Conservation (phyloP, 768 basidiomycete genomes). For the Pisolithus tinctorius region DNA sequence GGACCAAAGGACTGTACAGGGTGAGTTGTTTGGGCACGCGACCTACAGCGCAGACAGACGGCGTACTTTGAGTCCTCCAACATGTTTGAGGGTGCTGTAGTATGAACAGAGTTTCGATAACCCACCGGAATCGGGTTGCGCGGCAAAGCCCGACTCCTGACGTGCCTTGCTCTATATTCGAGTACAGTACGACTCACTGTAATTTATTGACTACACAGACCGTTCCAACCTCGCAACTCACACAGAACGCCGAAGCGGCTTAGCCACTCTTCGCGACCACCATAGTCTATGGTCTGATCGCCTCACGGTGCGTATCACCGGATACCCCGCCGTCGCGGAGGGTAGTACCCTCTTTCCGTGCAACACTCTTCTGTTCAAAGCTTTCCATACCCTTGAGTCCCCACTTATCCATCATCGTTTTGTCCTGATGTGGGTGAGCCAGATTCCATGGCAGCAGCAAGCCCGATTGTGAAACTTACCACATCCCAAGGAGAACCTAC, state of each 20-base stretch:
- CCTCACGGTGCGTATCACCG: neutral
- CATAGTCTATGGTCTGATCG: neutral
- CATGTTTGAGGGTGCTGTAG: neutral
- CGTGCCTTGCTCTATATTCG: too few species aligned
- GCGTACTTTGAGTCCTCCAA: conserved; percentile 27
- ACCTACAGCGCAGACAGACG: neutral
- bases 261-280: too few species aligned
- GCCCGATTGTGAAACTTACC: conserved; percentile 29
- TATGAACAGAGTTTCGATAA: neutral
- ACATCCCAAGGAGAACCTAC: conserved; percentile 93
- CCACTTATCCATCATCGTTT: conserved; percentile 90
- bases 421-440: conserved; percentile 48
- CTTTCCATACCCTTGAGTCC: conserved; percentile 87
- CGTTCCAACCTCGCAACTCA: too few species aligned
- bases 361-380: conserved; percentile 69
- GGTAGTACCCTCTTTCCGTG: conserved; percentile 42
- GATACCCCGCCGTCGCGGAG: conserved; percentile 7
- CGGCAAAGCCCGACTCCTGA: conserved; percentile 20
- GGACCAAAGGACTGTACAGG: conserved; percentile 34
- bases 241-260: too few species aligned
- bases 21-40: conserved; percentile 5
- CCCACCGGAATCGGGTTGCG: neutral
- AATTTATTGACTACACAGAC: too few species aligned
- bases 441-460: too few species aligned
- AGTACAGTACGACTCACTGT: neutral